Base-by-base conservation (phyloP, 1,139 yeast species). In the Candida frijolesensis region DNA sequence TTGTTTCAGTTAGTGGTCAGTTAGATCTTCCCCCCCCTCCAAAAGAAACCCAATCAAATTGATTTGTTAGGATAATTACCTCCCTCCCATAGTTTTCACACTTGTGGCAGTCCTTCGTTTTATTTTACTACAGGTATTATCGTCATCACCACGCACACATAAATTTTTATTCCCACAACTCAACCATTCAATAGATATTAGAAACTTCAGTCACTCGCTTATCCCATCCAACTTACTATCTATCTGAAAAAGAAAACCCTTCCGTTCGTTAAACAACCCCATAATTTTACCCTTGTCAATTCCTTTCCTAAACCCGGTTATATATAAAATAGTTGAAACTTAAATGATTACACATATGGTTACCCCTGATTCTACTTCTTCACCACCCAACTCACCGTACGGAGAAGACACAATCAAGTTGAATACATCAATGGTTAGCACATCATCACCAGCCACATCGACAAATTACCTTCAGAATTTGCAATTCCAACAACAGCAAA, bases 341-440 rank as follows among this genome's bases (percentile, higher is more conserved):
- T 34, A 42, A 34, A 42, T 47, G 52, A 44, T 44, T 44, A 44
- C 46, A 25, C 47, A 43, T 32, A 51, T 46, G 48, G 55, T 41
- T 32, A 52, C 55, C 25, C 47, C 54, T 27, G 52, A 45, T 35
- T 41, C 51, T 1, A 37, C 51, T 25, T 18, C 52, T 12, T 51
- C 52, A 27, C 46, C 51, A 16, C 44, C 54, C 16, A 44, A 52
- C 10, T 53, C 57, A n/a, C 60, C 58, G 27, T 68, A 63, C 48
- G 58, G 64, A n/a, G 68, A 64, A 43, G 68, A 65, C 43, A 61
- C 67, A 35, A 61, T 63, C 44, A 57, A 55, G 47, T 54, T 63
- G 54, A 62, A 60, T 47, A 51, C 59, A 19, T 63, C 67, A 15
- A 54, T 61, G 37, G 50, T 60, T 4, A 56, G 61, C 34, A 54